A percentile compares a stretch with the other conserved stretches of the same genome.
Conservation (phyloP, 441 rosid species). For the Adansonia gregorii region DNA sequence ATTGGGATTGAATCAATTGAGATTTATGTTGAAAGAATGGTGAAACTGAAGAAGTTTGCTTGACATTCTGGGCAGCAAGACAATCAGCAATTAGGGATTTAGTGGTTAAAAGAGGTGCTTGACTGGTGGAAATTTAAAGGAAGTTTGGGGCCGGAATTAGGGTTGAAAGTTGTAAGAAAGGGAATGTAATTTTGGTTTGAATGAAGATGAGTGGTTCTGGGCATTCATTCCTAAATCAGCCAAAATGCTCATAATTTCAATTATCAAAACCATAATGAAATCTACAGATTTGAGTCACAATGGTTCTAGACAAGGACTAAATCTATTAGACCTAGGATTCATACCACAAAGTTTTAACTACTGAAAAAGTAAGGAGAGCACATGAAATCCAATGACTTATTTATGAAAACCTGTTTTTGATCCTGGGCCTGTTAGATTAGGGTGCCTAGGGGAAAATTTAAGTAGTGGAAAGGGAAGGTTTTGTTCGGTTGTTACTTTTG, state of each 20-base stretch:
- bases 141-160: background rate
- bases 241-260: background rate
- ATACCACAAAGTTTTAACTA: background rate
- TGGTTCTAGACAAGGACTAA: slow-evolving; percentile 2
- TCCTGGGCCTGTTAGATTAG: background rate
- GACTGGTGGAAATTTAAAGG: slow-evolving; percentile 16
- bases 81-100: background rate
- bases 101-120: background rate
- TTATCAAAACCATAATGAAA: background rate
- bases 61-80: slow-evolving; percentile 5
- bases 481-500: background rate
- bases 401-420: background rate
- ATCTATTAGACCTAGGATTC: slow-evolving; percentile 9
- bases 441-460: background rate
- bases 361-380: slow-evolving; percentile 9
- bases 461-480: background rate
- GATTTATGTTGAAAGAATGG: background rate
- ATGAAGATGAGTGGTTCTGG: background rate
- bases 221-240: background rate
- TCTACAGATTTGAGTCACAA: no score
- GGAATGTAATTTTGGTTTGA: background rate
- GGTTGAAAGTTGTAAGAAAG: background rate
- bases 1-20: background rate
- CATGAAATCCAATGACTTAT: background rate
- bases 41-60: background rate